These are phyloP conservation scores for Mallotus japonicus DNA, from an alignment of 441 rosid genomes.

Conservation along the genomic window DNA sequence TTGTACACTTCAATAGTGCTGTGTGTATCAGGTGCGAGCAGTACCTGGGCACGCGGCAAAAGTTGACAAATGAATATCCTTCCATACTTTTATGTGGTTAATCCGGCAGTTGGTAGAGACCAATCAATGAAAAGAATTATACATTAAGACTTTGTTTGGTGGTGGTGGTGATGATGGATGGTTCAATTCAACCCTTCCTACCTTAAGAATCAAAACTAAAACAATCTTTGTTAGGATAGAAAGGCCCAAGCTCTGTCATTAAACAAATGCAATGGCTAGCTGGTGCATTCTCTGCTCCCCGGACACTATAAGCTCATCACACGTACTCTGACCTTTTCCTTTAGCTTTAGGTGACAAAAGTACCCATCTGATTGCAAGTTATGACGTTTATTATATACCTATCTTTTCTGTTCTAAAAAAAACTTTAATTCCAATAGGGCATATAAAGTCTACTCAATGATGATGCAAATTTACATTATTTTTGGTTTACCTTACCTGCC, in stretches of 20 bases:
- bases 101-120: background rate
- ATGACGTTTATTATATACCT: background rate
- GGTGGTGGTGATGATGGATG: too few relatives aligned
- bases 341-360: background rate
- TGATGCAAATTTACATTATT: too few relatives aligned
- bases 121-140: too few relatives aligned
- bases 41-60: conserved; percentile 15
- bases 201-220: too few relatives aligned
- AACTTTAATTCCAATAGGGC: background rate
- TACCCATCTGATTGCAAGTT: background rate
- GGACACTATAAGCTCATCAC: background rate
- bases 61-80: conserved; percentile 18
- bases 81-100: conserved; percentile 3
- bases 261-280: background rate
- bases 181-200: too few relatives aligned
- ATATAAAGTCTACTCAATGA: background rate
- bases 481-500: too few relatives aligned
- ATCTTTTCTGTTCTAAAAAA: background rate
- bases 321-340: background rate
- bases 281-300: background rate
- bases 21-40: background rate
- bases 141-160: too few relatives aligned
- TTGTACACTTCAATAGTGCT: background rate
- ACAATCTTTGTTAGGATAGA: background rate
- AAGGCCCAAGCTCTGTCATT: background rate